Evolutionary conservation across 495 filamentous ascomycete genomes (phyloP), one percentile per base, ranked within the genome.

Genomic region (Penicillium riverlandense): DNA sequence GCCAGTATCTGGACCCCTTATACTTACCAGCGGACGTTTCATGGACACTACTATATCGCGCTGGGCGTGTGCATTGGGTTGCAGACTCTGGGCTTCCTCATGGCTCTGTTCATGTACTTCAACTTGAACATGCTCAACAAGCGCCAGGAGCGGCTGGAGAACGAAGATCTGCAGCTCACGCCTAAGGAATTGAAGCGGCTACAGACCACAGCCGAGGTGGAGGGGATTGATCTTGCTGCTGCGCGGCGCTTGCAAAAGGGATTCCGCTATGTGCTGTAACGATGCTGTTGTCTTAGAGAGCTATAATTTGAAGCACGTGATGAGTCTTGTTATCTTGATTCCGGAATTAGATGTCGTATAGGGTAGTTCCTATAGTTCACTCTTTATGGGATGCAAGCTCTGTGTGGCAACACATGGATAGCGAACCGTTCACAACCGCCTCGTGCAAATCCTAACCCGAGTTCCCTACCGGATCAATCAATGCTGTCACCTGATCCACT

Each of bases 1-100:
- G 74, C 74, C 16, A 69, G 63, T 47, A 76, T 77, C 49, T 79
- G 74, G 74, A 77, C 75, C 0, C 70, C 74, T 0, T 77, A 69
- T 34, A 79, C 72, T 11, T 79, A 79, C 44, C 51, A 59, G 11
- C 45, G 47, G 0, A 35, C 39, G 5, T 67, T 70, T 29, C 30
- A 33, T 4, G 72, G 70, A 1, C 55, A 69, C 44, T 79, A 71
- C 52, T 49, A 50, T 0, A 65, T 60, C 0, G 72, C 74, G 5
- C 61, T 78, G 60, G 68, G 63, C 12, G 61, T 72, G 0, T 70
- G 65, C 45, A 74, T 75, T 46, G 74, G 55, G 4, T 58, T 78
- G n/a, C 68, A 72, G 57, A 52, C 29, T 0, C 11, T 76, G 4
- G 69, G 69, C 4, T 59, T 38, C 2, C 42, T 65, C 27, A 57